These are phyloP conservation scores for Magnolia officinalis DNA, from an alignment of 164 flowering plant genomes.

Conservation along the genomic window DNA sequence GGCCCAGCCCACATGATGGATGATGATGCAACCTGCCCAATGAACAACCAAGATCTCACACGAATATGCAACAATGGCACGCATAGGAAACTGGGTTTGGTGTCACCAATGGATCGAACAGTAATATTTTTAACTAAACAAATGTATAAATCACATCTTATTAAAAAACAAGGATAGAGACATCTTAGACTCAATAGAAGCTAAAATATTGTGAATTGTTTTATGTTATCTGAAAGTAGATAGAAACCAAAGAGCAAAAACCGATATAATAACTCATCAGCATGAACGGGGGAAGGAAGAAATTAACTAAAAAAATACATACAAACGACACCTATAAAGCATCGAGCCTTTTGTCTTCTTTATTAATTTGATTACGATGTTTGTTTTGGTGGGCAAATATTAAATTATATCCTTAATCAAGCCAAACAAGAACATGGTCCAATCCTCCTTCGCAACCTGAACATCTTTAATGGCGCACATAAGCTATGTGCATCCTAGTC, in stretches of 20 bases:
- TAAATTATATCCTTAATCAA: background rate
- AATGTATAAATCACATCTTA: background rate
- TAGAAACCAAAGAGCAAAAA: background rate
- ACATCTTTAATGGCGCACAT: background rate
- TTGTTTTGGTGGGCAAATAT: background rate
- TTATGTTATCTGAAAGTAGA: background rate
- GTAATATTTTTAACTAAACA: no score
- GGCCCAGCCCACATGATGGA: no score
- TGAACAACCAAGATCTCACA: background rate
- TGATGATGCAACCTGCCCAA: no score
- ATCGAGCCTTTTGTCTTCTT: background rate
- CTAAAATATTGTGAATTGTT: background rate
- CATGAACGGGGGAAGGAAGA: background rate
- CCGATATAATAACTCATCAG: background rate
- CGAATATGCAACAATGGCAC: background rate
- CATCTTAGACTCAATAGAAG: slow-evolving; percentile 3
- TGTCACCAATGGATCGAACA: no score
- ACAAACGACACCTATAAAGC: background rate
- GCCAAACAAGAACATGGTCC: background rate
- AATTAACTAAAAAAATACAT: background rate
- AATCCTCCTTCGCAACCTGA: background rate
- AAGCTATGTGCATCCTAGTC: background rate
- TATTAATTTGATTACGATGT: background rate
- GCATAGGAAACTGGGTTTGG: no score
- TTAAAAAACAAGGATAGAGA: background rate